A percentile compares a stretch with the other conserved stretches of the same genome.
These are phyloP conservation scores for Magnusiomyces suaveolens DNA, from an alignment of 1,139 yeast species.

Conservation along the genomic window DNA sequence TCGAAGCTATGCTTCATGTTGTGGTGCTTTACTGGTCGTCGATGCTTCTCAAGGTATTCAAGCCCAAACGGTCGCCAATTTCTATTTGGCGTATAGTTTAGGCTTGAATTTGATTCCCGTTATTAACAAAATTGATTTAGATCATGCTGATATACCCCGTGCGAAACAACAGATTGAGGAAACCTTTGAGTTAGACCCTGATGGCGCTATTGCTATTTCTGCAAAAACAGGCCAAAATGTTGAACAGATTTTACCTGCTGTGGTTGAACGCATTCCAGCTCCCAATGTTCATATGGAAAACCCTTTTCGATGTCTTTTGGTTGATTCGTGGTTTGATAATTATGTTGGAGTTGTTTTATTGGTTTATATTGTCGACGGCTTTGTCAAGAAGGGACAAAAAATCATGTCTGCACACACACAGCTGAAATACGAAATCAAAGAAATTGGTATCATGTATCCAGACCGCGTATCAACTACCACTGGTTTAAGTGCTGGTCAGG, in stretches of 20 bases:
- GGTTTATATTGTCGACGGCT: constrained; percentile 78
- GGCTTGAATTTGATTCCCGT: constrained; percentile 77
- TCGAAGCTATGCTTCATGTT: constrained; percentile 89
- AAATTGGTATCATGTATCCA: constrained; percentile 93
- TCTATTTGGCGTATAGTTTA: constrained; percentile 79
- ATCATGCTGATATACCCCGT: constrained; percentile 72
- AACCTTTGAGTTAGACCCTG: constrained; percentile 68
- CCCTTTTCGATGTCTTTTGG: constrained; percentile 70
- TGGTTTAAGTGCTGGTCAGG: constrained; percentile 73
- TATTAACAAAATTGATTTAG: constrained; percentile 84
- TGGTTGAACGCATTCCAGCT: constrained; percentile 66
- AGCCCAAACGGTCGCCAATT: constrained; percentile 96
- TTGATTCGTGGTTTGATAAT: constrained; percentile 95
- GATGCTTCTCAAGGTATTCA: constrained; percentile 97
- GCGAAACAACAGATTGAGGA: constrained; percentile 76
- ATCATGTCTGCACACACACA: constrained; percentile 70
- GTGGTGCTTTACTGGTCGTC: constrained; percentile 81
- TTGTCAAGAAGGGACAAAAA: constrained; percentile 60
- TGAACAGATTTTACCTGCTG: constrained; percentile 63
- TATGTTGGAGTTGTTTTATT: constrained; percentile 89
- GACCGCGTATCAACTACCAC: constrained; percentile 56
- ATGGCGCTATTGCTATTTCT: constrained; percentile 75
- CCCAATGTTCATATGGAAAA: constrained; percentile 47
- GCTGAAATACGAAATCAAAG: constrained; percentile 73
- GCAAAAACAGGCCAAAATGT: constrained; percentile 88